Conservation (phyloP, 306 rosid species). For the Quercus suber region DNA sequence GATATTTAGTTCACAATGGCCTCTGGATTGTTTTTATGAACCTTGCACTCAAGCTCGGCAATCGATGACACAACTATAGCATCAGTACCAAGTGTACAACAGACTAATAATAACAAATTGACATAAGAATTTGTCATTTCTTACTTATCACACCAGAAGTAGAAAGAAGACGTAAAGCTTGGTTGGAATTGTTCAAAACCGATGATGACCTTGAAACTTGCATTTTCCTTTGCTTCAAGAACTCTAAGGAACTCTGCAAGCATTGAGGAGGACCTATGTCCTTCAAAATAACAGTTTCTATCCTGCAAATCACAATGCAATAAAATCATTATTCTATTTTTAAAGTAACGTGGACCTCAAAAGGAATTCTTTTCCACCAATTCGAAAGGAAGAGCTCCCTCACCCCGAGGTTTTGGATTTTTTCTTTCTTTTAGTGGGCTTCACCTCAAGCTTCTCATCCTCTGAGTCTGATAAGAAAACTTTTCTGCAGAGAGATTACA, state of each 20-base stretch:
- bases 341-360: not conserved
- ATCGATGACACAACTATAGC: not conserved
- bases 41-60: not conserved
- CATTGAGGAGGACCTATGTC: conserved; percentile 63
- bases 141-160: conserved; percentile 49
- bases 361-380: not conserved
- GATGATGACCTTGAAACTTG: conserved; percentile 66
- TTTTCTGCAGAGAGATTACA: conserved; percentile 46
- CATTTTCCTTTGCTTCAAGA: conserved; percentile 76
- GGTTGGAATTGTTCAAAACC: conserved; percentile 75
- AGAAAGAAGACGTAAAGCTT: conserved; percentile 74
- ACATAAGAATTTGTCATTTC: conserved; percentile 24
- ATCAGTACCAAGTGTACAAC: not conserved
- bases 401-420: conserved; percentile 60
- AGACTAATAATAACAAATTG: not conserved
- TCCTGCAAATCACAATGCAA: conserved; percentile 47
- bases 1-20: not conserved
- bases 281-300: conserved; percentile 50
- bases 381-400: conserved; percentile 11
- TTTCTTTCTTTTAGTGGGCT: conserved; percentile 53
- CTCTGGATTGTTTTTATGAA: not conserved
- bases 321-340: not conserved
- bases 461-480: conserved; percentile 52
- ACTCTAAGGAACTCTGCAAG: conserved; percentile 58
- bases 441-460: conserved; percentile 50